Evolutionary conservation across 2,329 filamentous ascomycete genomes (phyloP).

Genomic region (Ophiocordyceps camponoti-leonardi): DNA sequence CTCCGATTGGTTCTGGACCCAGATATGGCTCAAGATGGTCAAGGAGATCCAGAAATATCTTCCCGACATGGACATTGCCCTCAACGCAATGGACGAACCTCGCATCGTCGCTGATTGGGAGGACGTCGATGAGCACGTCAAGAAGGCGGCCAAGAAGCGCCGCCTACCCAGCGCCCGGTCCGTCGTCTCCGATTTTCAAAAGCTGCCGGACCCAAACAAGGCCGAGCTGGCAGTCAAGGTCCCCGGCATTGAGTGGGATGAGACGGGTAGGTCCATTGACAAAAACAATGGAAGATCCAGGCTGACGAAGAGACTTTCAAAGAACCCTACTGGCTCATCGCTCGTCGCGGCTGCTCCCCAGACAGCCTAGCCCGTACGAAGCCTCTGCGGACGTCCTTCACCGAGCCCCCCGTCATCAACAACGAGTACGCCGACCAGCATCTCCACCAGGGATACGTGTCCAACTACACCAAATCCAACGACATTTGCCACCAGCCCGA

Average conservation of each 20-base stretch:
- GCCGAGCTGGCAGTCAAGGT: slow-evolving; percentile 16
- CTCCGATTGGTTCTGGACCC: slow-evolving; percentile 26
- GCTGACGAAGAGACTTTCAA: neutral
- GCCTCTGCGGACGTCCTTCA: slow-evolving; percentile 24
- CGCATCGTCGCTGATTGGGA: slow-evolving; percentile 42
- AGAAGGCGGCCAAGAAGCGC: slow-evolving; percentile 24
- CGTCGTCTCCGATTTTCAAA: slow-evolving; percentile 25
- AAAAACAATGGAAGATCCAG: neutral
- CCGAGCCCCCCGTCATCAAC: slow-evolving; percentile 25
- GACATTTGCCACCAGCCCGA: slow-evolving; percentile 43
- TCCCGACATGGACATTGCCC: slow-evolving; percentile 49
- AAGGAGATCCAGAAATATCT: slow-evolving; percentile 33
- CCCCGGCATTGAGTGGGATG: slow-evolving; percentile 30
- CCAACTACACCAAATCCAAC: slow-evolving; percentile 39
- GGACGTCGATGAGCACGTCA: slow-evolving; percentile 31
- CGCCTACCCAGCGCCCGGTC: slow-evolving; percentile 17
- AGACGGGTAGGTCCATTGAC: slow-evolving; percentile 22
- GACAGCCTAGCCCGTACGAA: slow-evolving; percentile 40
- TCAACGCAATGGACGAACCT: slow-evolving; percentile 48
- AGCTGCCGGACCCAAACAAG: slow-evolving; percentile 20
- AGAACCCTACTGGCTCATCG: slow-evolving; percentile 39
- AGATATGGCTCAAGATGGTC: slow-evolving; percentile 31
- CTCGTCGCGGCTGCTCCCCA: slow-evolving; percentile 42
- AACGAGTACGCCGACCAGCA: slow-evolving; percentile 23
- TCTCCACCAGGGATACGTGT: slow-evolving; percentile 29